Percentiles rank a stretch among this genome's conserved stretches.
Conservation (phyloP, 1,139 yeast species). For the Citeromyces siamensis region DNA sequence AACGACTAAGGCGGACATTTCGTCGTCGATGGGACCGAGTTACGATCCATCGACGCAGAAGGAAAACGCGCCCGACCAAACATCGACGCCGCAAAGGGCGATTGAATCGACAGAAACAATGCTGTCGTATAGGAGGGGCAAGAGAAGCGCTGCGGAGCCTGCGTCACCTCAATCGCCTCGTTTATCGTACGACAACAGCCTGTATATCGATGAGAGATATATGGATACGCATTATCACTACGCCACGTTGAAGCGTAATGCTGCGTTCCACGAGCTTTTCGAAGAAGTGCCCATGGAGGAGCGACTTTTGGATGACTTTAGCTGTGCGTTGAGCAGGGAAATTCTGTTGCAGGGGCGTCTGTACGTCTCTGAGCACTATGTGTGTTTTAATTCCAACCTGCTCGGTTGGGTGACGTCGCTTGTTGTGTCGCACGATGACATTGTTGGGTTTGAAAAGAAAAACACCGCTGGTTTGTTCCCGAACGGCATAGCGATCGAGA, state of each 20-base stretch:
- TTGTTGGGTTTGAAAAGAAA: slow-evolving; percentile 63
- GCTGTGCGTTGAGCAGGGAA: slow-evolving; percentile 84
- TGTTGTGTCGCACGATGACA: slow-evolving; percentile 60
- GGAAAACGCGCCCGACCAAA: slow-evolving; percentile 1
- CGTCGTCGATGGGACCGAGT: neutral
- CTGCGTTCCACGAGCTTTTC: slow-evolving; percentile 72
- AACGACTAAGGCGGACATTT: neutral
- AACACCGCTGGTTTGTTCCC: slow-evolving; percentile 86
- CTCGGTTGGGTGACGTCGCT: slow-evolving; percentile 88
- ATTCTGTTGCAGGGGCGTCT: slow-evolving; percentile 85
- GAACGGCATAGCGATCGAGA: slow-evolving; percentile 68
- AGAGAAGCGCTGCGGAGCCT: slow-evolving; percentile 22
- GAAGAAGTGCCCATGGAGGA: slow-evolving; percentile 58
- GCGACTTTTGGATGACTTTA: slow-evolving; percentile 67
- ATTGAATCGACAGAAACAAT: neutral
- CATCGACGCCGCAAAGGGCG: neutral
- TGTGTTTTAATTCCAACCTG: slow-evolving; percentile 87
- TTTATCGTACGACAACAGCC: slow-evolving; percentile 17
- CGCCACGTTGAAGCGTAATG: slow-evolving; percentile 60
- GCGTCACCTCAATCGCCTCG: slow-evolving; percentile 7
- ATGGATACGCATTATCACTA: slow-evolving; percentile 30
- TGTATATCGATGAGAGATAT: slow-evolving; percentile 27
- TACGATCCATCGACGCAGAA: neutral
- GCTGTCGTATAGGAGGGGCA: slow-evolving; percentile 13
- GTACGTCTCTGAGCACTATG: slow-evolving; percentile 66